These are phyloP conservation scores for Thymus quinquecostatus DNA, from an alignment of 257 asterid species.

Conservation along the genomic window DNA sequence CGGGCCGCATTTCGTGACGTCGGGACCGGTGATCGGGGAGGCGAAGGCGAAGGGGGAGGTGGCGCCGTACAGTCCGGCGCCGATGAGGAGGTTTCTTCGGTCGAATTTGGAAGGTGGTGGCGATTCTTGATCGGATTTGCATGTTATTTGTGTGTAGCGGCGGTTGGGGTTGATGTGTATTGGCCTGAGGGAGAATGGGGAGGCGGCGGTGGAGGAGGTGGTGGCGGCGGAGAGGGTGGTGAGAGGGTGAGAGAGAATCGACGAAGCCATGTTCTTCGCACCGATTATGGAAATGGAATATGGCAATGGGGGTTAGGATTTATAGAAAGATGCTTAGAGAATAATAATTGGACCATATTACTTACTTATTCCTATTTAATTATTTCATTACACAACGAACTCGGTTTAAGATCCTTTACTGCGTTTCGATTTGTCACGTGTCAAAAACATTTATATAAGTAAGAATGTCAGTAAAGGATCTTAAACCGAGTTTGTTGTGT, in stretches of 20 bases:
- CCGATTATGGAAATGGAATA: not conserved
- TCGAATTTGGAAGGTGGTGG: constrained; percentile 35
- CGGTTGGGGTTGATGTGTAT: constrained; percentile 23
- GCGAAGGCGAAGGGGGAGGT: constrained; percentile 58
- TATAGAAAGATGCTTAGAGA: not conserved
- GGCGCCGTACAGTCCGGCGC: constrained; percentile 70
- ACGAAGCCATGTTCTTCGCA: constrained; percentile 50
- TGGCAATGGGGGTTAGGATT: not conserved
- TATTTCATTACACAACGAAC: not conserved
- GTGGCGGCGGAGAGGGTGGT: constrained; percentile 31
- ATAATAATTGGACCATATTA: not conserved
- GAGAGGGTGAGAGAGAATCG: constrained; percentile 36
- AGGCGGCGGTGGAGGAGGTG: constrained; percentile 29
- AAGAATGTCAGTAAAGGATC: no score
- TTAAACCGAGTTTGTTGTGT: no score
- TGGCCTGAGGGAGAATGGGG: constrained; percentile 35
- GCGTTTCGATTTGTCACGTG: no score
- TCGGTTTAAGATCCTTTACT: no score
- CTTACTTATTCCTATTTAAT: not conserved
- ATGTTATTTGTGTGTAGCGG: constrained; percentile 39
- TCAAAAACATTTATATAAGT: no score
- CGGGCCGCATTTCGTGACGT: constrained; percentile 75
- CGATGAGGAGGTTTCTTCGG: constrained; percentile 64
- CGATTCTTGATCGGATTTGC: constrained; percentile 48
- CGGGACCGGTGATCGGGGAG: constrained; percentile 67